Conservation (phyloP, 2,329 filamentous ascomycete genomes). For the Venturia asperata region DNA sequence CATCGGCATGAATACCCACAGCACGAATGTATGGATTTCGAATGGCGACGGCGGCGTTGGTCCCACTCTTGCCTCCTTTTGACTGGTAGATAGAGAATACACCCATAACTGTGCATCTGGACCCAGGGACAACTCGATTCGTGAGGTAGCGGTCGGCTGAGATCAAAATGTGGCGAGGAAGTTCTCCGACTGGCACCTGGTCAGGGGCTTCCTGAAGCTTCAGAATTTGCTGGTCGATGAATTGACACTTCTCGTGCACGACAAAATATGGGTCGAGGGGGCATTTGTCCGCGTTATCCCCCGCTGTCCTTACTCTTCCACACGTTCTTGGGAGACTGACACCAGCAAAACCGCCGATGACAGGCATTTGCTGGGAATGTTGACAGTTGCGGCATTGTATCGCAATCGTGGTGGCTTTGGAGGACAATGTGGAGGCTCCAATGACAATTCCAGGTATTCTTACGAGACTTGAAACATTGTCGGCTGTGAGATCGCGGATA, state of each 20-base stretch:
- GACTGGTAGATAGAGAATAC: slow-evolving; percentile 97
- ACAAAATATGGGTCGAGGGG: slow-evolving; percentile 95
- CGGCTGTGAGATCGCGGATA: slow-evolving; percentile 88
- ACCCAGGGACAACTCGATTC: slow-evolving; percentile 91
- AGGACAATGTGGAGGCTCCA: slow-evolving; percentile 91
- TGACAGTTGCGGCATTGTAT: slow-evolving; percentile 86
- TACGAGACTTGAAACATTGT: slow-evolving; percentile 89
- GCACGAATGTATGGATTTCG: slow-evolving; percentile 90
- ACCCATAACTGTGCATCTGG: slow-evolving; percentile 89
- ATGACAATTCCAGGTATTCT: slow-evolving; percentile 97
- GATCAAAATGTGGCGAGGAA: slow-evolving; percentile 89
- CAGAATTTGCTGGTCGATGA: slow-evolving; percentile 96
- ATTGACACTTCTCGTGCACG: slow-evolving; percentile 84
- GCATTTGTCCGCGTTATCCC: slow-evolving; percentile 66
- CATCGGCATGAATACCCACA: slow-evolving; percentile 83
- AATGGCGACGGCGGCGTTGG: slow-evolving; percentile 80
- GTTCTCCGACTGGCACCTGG: slow-evolving; percentile 91
- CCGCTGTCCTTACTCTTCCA: slow-evolving; percentile 53
- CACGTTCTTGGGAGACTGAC: slow-evolving; percentile 78
- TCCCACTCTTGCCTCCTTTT: slow-evolving; percentile 73
- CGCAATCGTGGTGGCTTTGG: slow-evolving; percentile 80
- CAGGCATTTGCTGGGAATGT: slow-evolving; percentile 59
- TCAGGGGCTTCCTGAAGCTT: slow-evolving; percentile 97
- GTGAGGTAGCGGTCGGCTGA: slow-evolving; percentile 95
- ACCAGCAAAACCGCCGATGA: slow-evolving; percentile 81